phyloP scores from a whole-genome alignment of 345 rosid species.

The Mercurialis annua region DNA sequence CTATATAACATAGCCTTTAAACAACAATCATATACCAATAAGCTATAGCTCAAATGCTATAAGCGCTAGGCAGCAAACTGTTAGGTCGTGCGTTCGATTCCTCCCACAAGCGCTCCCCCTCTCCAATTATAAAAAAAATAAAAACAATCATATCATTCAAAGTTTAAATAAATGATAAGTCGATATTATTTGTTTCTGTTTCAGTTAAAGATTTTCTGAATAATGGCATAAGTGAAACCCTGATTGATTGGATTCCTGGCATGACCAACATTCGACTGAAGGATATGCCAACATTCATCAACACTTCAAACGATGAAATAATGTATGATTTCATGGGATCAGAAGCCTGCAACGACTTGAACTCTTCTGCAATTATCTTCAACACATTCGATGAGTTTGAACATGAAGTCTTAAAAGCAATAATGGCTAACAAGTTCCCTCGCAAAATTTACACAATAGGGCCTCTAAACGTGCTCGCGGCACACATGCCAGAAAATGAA shows the following conservation, averaged over 20 bases:
- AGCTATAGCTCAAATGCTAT: no score
- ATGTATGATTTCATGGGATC: conserved; percentile 20
- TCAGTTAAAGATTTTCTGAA: conserved; percentile 32
- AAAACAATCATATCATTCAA: no score
- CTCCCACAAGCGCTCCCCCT: no score
- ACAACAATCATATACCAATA: no score
- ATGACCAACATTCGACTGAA: conserved; percentile 33
- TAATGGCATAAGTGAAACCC: conserved; percentile 29
- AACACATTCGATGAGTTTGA: conserved; percentile 41
- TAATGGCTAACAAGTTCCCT: conserved; percentile 22
- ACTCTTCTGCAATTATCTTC: conserved; percentile 30
- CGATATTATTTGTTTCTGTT: neutral
- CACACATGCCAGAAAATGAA: conserved; percentile 12
- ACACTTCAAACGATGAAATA: conserved; percentile 31
- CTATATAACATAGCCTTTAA: no score
- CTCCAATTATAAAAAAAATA: no score
- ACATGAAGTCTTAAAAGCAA: conserved; percentile 21
- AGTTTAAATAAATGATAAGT: no score
- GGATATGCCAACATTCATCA: conserved; percentile 37
- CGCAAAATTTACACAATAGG: conserved; percentile 26
- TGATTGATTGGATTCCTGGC: conserved; percentile 42
- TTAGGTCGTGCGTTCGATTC: no score
- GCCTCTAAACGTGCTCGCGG: conserved; percentile 31
- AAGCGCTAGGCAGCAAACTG: no score
- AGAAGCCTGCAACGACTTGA: conserved; percentile 27